Percentiles rank a stretch among this genome's conserved stretches.
Conservation (phyloP, 2,329 filamentous ascomycete species). For the Colletotrichum camelliae region DNA sequence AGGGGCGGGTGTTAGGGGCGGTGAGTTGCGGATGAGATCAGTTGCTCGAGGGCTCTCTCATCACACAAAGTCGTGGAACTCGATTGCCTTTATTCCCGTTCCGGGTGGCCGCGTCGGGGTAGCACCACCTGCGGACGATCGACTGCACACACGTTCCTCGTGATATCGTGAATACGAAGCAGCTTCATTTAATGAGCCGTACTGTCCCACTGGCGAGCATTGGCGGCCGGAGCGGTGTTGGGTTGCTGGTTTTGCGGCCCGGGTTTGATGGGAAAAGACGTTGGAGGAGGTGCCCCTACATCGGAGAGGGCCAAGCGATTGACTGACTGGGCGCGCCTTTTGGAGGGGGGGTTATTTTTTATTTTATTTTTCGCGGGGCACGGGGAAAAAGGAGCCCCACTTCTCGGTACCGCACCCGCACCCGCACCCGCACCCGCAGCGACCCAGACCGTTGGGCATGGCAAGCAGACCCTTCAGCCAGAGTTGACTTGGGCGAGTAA, state of each 20-base stretch:
- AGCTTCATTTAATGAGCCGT: background rate
- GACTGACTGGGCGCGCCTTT: background rate
- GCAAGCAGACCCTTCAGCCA: background rate
- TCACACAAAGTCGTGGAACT: background rate
- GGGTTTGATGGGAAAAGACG: background rate
- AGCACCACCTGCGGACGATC: slow-evolving; percentile 1
- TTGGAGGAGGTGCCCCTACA: background rate
- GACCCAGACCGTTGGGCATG: background rate
- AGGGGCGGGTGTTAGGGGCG: background rate
- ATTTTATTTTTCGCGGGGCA: background rate
- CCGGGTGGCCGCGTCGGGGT: slow-evolving; percentile 15
- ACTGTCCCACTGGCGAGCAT: background rate
- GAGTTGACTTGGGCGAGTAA: background rate
- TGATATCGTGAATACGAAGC: slow-evolving; percentile 5
- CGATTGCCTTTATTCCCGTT: slow-evolving; percentile 4
- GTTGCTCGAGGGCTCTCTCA: background rate
- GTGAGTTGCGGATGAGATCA: background rate
- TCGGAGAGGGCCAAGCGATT: background rate
- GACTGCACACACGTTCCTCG: background rate
- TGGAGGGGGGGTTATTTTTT: background rate
- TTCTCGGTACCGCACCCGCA: background rate
- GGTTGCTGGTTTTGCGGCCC: background rate
- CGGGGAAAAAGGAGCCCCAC: background rate
- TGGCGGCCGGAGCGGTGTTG: background rate
- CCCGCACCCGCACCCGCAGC: background rate